Conservation (phyloP, 192 early-diverging fungal genomes). For the Backusella westeae region DNA sequence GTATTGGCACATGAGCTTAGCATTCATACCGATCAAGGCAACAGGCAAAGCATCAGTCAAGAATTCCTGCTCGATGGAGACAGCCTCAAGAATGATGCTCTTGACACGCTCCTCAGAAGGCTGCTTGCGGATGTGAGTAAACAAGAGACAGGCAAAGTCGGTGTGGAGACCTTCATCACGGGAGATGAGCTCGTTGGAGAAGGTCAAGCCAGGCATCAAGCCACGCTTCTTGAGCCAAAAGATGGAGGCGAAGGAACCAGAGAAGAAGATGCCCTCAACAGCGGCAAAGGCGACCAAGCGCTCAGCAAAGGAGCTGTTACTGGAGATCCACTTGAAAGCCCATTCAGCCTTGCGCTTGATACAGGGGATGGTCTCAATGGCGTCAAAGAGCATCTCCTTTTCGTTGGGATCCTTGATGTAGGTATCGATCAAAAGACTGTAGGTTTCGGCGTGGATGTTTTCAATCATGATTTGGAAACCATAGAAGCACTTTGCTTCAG, state of each 20-base stretch:
- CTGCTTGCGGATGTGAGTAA: constrained; percentile 75
- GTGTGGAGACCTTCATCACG: constrained; percentile 97
- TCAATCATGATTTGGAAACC: constrained; percentile 99
- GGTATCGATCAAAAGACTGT: constrained; percentile 92
- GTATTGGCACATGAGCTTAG: constrained; percentile 91
- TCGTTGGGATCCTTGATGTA: constrained; percentile 89
- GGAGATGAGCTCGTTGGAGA: constrained; percentile 97
- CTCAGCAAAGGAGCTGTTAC: constrained; percentile 81
- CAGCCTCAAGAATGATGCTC: constrained; percentile 84
- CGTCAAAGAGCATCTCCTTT: constrained; percentile 86
- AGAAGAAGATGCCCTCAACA: constrained; percentile 99
- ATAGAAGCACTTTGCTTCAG: constrained; percentile 93
- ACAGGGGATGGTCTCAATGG: constrained; percentile 94
- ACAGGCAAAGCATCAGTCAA: constrained; percentile 90
- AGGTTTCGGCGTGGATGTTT: constrained; percentile 95
- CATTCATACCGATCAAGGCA: constrained; percentile 96
- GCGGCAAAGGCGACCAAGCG: constrained; percentile 95
- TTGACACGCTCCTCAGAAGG: constrained; percentile 63
- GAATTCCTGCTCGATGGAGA: constrained; percentile 94
- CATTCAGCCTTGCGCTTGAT: constrained; percentile 96
- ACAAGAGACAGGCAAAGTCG: constrained; percentile 96
- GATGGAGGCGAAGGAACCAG: constrained; percentile 95
- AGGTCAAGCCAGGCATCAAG: constrained; percentile 95
- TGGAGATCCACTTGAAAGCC: constrained; percentile 92
- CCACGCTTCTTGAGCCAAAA: constrained; percentile 99